A percentile compares a stretch with the other conserved stretches of the same genome.
Evolutionary conservation across 495 filamentous ascomycete species (phyloP).

Genomic region (Rostrohypoxylon terebratum): DNA sequence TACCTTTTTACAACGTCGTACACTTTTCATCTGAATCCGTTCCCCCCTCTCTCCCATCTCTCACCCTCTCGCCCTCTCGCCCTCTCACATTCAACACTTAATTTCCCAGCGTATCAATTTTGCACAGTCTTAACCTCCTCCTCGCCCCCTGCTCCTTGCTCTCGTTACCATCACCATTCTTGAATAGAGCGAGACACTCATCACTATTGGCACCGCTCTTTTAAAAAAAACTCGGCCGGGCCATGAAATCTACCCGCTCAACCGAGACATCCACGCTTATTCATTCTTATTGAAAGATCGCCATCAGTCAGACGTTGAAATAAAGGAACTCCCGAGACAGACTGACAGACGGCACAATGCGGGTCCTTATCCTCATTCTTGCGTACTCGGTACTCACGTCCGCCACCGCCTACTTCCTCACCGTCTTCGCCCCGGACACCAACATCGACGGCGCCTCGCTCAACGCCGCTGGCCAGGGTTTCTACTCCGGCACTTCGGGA

Average conservation of each 20-base stretch:
- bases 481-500: conserved; percentile 36
- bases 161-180: not conserved
- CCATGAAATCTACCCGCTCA: not conserved
- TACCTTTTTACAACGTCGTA: conserved; percentile 18
- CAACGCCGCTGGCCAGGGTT: conserved; percentile 40
- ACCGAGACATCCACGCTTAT: not conserved
- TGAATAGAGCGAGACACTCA: not conserved
- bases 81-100: not conserved
- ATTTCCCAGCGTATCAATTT: not conserved
- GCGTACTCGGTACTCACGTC: conserved; percentile 28
- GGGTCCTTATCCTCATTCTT: conserved; percentile 3
- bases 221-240: not conserved
- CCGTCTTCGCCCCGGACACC: conserved; percentile 40
- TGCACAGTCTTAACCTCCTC: not conserved
- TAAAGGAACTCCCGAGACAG: not conserved
- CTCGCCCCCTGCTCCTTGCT: not conserved
- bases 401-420: conserved; percentile 39
- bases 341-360: conserved; percentile 18
- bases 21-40: not conserved
- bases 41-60: no score
- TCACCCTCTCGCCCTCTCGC: no score
- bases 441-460: conserved; percentile 30
- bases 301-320: not conserved
- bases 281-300: not conserved
- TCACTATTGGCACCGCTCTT: not conserved